Base-by-base conservation (phyloP, 2,329 filamentous ascomycete genomes). In the Colletotrichum tanaceti region DNA sequence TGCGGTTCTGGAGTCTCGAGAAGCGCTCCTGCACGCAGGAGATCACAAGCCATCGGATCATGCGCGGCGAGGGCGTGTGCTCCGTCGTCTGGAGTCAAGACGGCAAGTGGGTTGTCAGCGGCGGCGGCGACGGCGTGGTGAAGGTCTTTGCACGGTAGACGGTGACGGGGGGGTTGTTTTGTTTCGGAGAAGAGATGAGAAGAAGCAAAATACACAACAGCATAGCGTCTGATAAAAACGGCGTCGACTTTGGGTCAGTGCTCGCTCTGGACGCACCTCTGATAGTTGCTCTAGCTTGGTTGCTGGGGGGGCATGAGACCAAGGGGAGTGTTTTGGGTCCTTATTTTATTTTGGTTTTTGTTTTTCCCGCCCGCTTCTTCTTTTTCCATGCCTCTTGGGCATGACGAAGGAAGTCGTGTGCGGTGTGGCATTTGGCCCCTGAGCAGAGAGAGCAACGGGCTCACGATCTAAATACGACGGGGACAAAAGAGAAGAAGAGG, bases 1-100 rank as follows among this genome's bases (percentile, higher is more conserved):
- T 99, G 65, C 91, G 96, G 35, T 98, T 99, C 86, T 99, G 96
- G 96, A 94, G 92, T 38, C 86, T 99, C 24, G 96, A 99, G 79
- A 99, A 97, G 83, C 89, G 96, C 58, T 92, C 91, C 53, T 99
- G 96, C 82, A 96, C 92, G 5, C 96, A 99, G 79, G 96, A 98
- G 78, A 93, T 99, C 74, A 97, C 94, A 3, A 93, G 89, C 70
- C 94, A 98, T 80, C 89, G 96, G 47, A 87, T 97, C 72, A 98
- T 98, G 94, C 89, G 96, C 59, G 96, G 95, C 57, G 96, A 99
- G 78, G 96, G 96, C 24, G 93, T 98, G 9, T 98, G 95, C 80
- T 89, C 91, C 18, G 95, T 97, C 5, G 93, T 96, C 20, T 99
- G 96, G 96, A 97, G 94, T 77, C 92, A 94, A 74, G 96, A 99